A percentile compares a stretch with the other conserved stretches of the same genome.
Conservation (phyloP, 2,329 filamentous ascomycete species). For the Fusarium goolgardi region DNA sequence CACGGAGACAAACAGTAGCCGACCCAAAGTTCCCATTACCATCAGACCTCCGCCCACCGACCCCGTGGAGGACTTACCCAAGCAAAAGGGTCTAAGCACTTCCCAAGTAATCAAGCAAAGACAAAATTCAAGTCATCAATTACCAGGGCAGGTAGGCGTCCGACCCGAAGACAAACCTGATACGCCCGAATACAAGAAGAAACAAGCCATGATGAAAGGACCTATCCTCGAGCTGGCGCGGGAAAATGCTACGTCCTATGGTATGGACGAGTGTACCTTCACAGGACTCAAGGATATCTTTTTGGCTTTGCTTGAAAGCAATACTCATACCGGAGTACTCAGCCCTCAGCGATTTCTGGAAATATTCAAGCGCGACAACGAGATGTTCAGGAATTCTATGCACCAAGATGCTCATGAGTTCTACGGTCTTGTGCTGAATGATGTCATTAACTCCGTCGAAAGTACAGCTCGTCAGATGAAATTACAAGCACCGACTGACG, state of each 20-base stretch:
- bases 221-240: constrained; percentile 87
- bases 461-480: constrained; percentile 77
- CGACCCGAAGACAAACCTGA: constrained; percentile 93
- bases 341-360: constrained; percentile 94
- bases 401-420: constrained; percentile 99
- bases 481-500: constrained; percentile 47
- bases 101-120: constrained; percentile 69
- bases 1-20: constrained; percentile 72
- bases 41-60: constrained; percentile 67
- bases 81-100: constrained; percentile 64
- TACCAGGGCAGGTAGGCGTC: constrained; percentile 64
- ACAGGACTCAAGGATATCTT: constrained; percentile 97
- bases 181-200: constrained; percentile 97
- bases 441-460: constrained; percentile 94
- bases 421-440: constrained; percentile 92
- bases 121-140: constrained; percentile 65
- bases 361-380: constrained; percentile 92
- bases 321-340: constrained; percentile 86
- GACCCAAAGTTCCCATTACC: constrained; percentile 68
- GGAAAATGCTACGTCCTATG: constrained; percentile 82
- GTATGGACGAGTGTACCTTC: constrained; percentile 95
- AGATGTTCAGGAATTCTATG: constrained; percentile 97
- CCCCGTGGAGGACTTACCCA: constrained; percentile 53
- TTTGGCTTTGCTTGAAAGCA: constrained; percentile 84
- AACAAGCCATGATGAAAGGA: constrained; percentile 87